A percentile compares a stretch with the other conserved stretches of the same genome.
Evolutionary conservation across 768 basidiomycete genomes (phyloP).

Genomic region (Collybiopsis luxurians): DNA sequence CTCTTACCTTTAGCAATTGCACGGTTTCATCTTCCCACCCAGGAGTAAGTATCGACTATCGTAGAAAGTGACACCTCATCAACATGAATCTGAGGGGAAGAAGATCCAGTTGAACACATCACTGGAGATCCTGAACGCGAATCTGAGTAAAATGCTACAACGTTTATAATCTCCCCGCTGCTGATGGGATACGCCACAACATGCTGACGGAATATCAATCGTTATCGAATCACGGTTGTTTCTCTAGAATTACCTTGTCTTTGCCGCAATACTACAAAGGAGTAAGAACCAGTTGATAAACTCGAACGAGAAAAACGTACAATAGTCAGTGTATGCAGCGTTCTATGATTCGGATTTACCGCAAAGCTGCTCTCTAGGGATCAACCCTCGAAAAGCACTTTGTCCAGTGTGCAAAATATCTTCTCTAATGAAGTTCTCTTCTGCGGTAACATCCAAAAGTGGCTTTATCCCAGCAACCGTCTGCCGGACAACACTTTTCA

Average conservation of each 20-base stretch:
- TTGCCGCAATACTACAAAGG: conserved; percentile 15
- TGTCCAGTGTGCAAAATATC: conserved; percentile 42
- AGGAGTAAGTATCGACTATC: conserved; percentile 23
- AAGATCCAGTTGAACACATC: conserved; percentile 30
- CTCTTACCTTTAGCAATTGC: conserved; percentile 25
- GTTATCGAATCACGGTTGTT: conserved; percentile 15
- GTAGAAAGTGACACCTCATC: not conserved
- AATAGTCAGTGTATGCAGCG: conserved; percentile 16
- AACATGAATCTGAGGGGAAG: not conserved
- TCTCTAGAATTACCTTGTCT: conserved; percentile 20
- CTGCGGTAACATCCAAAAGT: conserved; percentile 18
- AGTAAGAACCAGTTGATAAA: not conserved
- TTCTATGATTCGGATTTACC: conserved; percentile 20
- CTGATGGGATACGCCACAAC: conserved; percentile 38
- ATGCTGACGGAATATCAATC: conserved; percentile 25
- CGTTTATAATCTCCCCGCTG: conserved; percentile 32
- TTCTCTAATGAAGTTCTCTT: conserved; percentile 16
- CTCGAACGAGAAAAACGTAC: conserved; percentile 20
- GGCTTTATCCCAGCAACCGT: not conserved
- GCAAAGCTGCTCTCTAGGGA: conserved; percentile 29
- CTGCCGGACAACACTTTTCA: conserved; percentile 29
- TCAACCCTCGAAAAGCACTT: conserved; percentile 33
- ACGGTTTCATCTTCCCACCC: conserved; percentile 36
- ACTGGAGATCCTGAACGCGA: conserved; percentile 23
- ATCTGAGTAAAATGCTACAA: conserved; percentile 28